These are phyloP conservation scores for Camellia granthamiana DNA, from an alignment of 148 eudicot genomes.

Conservation along the genomic window DNA sequence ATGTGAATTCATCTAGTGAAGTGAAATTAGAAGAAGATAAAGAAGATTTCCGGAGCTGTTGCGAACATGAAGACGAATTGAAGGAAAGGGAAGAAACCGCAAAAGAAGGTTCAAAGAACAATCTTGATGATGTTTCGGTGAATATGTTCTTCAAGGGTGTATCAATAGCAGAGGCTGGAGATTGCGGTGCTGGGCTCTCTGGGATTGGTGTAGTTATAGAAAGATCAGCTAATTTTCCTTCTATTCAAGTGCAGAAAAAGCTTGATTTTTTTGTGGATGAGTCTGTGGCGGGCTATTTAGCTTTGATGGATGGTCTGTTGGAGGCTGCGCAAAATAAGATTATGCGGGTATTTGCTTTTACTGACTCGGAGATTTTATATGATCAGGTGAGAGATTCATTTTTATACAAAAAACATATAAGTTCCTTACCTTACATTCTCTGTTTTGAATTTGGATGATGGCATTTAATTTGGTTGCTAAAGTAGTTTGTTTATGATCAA, in stretches of 20 bases:
- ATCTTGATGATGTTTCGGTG: constrained; percentile 41
- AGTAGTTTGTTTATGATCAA: not conserved
- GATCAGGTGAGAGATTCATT: constrained; percentile 52
- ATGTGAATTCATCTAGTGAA: constrained; percentile 11
- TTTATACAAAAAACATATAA: not conserved
- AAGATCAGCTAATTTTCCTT: constrained; percentile 30
- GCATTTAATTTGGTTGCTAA: not conserved
- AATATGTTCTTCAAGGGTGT: constrained; percentile 69
- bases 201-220: constrained; percentile 82
- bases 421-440: constrained; percentile 5
- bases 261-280: constrained; percentile 75
- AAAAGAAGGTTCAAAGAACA: constrained; percentile 14
- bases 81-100: constrained; percentile 40
- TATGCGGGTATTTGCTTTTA: constrained; percentile 46
- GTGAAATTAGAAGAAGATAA: constrained; percentile 58
- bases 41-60: constrained; percentile 74
- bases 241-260: constrained; percentile 65
- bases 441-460: not conserved
- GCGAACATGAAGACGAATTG: constrained; percentile 48
- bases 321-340: constrained; percentile 47
- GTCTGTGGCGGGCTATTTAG: constrained; percentile 67
- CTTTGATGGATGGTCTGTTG: constrained; percentile 65
- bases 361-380: constrained; percentile 54
- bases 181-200: constrained; percentile 45
- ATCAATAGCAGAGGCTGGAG: constrained; percentile 49